These are phyloP conservation scores for Margaritispora aquatica DNA, from an alignment of 495 filamentous ascomycete species.

Conservation along the genomic window DNA sequence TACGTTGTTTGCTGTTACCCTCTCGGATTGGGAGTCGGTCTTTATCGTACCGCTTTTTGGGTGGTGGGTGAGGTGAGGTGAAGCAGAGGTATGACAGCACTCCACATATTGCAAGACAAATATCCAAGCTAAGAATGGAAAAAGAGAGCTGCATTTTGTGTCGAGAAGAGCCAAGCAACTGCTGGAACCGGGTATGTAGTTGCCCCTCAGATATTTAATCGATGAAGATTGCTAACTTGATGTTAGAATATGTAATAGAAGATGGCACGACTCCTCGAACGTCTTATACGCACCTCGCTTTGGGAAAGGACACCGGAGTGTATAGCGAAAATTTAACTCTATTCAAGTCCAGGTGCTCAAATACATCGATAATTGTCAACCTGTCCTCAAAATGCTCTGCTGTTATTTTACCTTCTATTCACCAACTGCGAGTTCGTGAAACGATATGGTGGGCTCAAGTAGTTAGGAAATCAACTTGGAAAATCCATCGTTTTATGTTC, in stretches of 20 bases:
- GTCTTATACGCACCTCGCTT: no score
- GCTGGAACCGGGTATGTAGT: no score
- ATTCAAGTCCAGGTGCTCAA: no score
- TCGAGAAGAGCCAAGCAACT: background rate
- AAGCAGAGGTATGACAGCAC: conserved; percentile 9
- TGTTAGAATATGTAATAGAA: no score
- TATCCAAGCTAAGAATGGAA: conserved; percentile 7
- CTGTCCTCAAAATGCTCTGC: no score
- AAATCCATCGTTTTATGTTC: no score
- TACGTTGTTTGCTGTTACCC: background rate
- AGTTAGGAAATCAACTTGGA: background rate
- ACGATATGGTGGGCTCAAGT: background rate
- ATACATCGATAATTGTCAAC: no score
- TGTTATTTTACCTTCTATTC: no score
- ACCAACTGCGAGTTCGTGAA: no score
- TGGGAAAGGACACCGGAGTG: no score
- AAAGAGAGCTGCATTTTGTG: background rate
- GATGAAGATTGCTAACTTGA: background rate
- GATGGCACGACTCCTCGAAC: no score
- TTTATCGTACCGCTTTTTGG: background rate
- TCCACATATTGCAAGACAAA: conserved; percentile 31
- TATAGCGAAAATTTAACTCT: no score
- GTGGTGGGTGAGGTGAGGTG: background rate
- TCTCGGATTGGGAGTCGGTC: background rate
- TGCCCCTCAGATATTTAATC: background rate